Percentiles rank a stretch among this genome's conserved stretches.
Evolutionary conservation across 768 basidiomycete genomes (phyloP).

Genomic region (Dacryopinax spathularia): DNA sequence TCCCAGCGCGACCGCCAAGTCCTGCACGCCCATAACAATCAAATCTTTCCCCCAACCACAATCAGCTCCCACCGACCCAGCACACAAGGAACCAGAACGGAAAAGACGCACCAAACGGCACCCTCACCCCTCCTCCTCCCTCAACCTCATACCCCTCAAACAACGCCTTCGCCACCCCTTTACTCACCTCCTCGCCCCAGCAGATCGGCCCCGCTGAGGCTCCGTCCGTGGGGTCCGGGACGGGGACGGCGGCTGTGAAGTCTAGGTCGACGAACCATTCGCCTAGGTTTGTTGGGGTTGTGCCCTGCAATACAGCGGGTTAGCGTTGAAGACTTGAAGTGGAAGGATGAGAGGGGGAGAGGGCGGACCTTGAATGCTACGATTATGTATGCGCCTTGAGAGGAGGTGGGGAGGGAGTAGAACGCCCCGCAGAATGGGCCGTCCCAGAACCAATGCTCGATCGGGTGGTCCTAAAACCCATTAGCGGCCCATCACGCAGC

Average conservation of each 20-base stretch:
- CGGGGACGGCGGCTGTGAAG: neutral
- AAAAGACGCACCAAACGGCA: neutral
- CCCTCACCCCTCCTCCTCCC: neutral
- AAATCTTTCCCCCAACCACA: neutral
- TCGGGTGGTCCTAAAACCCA: neutral
- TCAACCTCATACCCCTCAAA: neutral
- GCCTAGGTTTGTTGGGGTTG: neutral
- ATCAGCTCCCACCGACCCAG: neutral
- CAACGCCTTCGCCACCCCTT: neutral
- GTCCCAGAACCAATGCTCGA: neutral
- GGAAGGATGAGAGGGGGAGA: neutral
- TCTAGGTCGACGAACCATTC: neutral
- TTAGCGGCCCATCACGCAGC: neutral
- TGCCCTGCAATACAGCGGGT: neutral
- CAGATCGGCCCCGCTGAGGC: neutral
- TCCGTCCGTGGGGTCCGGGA: neutral
- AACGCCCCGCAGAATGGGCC: slow-evolving; percentile 1
- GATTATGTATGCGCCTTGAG: neutral
- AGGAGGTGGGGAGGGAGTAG: neutral
- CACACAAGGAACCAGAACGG: neutral
- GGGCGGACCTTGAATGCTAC: neutral
- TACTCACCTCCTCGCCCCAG: neutral
- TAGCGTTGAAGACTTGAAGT: no score
- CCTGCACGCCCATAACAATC: neutral
- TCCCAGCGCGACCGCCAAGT: neutral